phyloP scores from a whole-genome alignment of 768 basidiomycete genomes.

The Suillus decipiens region DNA sequence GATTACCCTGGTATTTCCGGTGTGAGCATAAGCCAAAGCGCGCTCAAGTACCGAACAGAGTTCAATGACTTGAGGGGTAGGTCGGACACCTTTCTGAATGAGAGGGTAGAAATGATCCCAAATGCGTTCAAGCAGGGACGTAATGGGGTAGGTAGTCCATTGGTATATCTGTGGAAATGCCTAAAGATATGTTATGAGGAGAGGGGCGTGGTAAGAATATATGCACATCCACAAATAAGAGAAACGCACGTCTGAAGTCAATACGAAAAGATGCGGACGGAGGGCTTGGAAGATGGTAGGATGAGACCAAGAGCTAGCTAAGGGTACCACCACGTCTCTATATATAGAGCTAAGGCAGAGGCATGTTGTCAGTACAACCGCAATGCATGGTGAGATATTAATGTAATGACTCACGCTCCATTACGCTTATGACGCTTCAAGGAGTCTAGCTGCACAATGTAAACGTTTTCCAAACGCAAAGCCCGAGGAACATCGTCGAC shows the following conservation, averaged over 20 bases:
- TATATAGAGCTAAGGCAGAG: not conserved
- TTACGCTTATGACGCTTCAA: not conserved
- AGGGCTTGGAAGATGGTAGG: not conserved
- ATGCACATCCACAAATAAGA: too few relatives aligned
- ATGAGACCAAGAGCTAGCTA: not conserved
- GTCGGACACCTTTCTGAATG: not conserved
- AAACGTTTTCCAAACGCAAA: too few relatives aligned
- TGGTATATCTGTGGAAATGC: too few relatives aligned
- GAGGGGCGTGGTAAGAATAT: too few relatives aligned
- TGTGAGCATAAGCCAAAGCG: slow-evolving; percentile 6
- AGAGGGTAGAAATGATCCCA: not conserved
- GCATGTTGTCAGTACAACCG: not conserved
- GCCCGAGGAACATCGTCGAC: too few relatives aligned
- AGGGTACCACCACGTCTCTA: not conserved
- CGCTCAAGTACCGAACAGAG: not conserved
- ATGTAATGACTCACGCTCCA: too few relatives aligned
- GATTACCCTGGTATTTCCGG: slow-evolving; percentile 5
- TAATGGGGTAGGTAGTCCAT: not conserved
- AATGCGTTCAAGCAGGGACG: not conserved
- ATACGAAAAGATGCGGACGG: not conserved
- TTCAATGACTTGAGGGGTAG: not conserved
- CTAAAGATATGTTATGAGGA: too few relatives aligned
- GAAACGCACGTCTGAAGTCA: too few relatives aligned
- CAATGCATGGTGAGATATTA: too few relatives aligned
- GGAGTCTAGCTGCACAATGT: not conserved